Evolutionary conservation across 2,329 filamentous ascomycete genomes (phyloP).

Genomic region (Didymella glomerata): DNA sequence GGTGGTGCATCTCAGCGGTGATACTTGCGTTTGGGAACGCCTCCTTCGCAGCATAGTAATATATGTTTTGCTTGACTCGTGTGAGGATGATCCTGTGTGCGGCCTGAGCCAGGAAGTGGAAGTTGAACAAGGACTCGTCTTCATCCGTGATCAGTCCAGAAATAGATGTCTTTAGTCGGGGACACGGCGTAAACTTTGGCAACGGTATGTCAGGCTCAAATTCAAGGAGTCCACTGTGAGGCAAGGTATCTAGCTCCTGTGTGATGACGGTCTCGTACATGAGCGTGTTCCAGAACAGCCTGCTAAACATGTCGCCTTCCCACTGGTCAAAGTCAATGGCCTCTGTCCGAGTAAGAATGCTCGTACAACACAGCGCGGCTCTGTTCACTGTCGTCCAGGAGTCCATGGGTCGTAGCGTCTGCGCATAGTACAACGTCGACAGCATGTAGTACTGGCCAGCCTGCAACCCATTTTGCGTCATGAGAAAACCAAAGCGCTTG

Average conservation of each 20-base stretch:
- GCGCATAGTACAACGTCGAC: conserved; percentile 61
- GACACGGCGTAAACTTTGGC: conserved; percentile 61
- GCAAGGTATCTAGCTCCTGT: conserved; percentile 61
- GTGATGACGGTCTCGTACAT: conserved; percentile 66
- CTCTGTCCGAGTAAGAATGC: conserved; percentile 56
- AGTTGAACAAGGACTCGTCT: conserved; percentile 64
- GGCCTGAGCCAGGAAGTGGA: conserved; percentile 65
- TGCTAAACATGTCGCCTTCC: conserved; percentile 65
- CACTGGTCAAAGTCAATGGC: conserved; percentile 58
- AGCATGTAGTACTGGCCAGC: conserved; percentile 63
- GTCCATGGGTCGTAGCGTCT: conserved; percentile 62
- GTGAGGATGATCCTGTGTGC: conserved; percentile 65
- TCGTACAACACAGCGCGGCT: conserved; percentile 60
- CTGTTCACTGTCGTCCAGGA: conserved; percentile 63
- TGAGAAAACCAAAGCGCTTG: conserved; percentile 61
- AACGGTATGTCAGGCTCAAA: conserved; percentile 63
- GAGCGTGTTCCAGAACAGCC: conserved; percentile 64
- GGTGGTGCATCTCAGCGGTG: conserved; percentile 62
- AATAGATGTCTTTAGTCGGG: conserved; percentile 47
- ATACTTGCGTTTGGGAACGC: conserved; percentile 57
- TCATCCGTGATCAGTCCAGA: conserved; percentile 52
- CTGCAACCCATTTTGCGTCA: conserved; percentile 59
- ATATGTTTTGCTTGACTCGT: conserved; percentile 61
- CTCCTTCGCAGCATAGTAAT: conserved; percentile 57
- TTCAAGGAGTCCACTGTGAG: conserved; percentile 59